A percentile compares a stretch with the other conserved stretches of the same genome.
These are phyloP conservation scores for Mrakia gelida DNA, from an alignment of 768 basidiomycete species.

Conservation along the genomic window DNA sequence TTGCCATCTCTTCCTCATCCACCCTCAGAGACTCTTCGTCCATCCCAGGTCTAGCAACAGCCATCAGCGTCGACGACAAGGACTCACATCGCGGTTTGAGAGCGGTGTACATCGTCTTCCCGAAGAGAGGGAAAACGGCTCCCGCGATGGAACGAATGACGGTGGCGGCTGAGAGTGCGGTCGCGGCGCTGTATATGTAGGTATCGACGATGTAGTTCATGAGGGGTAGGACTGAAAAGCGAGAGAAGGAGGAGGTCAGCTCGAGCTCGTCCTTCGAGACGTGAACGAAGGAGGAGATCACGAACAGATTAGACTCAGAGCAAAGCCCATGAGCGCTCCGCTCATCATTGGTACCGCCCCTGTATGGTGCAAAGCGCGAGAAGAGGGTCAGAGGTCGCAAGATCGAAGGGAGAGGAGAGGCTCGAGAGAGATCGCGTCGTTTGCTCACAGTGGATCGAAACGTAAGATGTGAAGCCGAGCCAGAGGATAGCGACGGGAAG, in stretches of 20 bases:
- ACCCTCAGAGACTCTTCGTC: constrained; percentile 51
- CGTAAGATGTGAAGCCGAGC: constrained; percentile 16
- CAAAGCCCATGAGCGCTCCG: neutral
- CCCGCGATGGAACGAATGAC: constrained; percentile 38
- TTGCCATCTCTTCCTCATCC: constrained; percentile 70
- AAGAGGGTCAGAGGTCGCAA: no score
- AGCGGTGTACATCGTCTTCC: neutral
- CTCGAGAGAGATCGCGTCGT: no score
- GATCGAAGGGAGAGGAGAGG: no score
- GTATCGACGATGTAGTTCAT: constrained; percentile 41
- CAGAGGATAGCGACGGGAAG: constrained; percentile 25
- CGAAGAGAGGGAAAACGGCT: neutral
- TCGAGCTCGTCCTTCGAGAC: neutral
- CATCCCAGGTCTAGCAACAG: constrained; percentile 85
- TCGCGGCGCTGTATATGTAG: constrained; percentile 46
- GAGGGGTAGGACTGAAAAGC: constrained; percentile 40
- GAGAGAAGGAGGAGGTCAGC: neutral
- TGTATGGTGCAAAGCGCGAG: no score
- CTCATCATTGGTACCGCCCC: neutral
- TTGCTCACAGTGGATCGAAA: neutral
- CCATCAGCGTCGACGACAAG: constrained; percentile 74
- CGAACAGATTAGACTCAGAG: neutral
- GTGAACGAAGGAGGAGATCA: neutral
- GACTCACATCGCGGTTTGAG: no score
- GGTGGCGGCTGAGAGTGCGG: constrained; percentile 45